phyloP scores from a whole-genome alignment of 73 alveolate species.

The Stentor coeruleus region DNA sequence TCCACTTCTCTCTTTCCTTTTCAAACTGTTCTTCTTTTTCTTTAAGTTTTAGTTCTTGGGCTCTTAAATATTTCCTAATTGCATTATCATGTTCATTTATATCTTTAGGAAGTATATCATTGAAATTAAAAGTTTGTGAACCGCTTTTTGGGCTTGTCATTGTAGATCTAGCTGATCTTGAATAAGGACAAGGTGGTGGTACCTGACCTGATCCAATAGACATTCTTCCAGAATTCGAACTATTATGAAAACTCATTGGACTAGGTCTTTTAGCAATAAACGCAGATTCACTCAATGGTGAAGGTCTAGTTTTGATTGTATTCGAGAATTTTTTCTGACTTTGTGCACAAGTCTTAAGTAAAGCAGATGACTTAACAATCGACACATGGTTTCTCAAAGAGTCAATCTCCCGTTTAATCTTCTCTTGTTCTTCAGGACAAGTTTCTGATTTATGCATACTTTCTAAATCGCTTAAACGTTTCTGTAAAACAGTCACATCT shows the following conservation, averaged over 20 bases:
- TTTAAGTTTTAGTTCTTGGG: not conserved
- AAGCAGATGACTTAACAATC: not conserved
- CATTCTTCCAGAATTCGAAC: not conserved
- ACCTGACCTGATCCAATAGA: not conserved
- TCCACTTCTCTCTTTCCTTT: not conserved
- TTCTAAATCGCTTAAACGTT: not conserved
- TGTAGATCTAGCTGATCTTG: not conserved
- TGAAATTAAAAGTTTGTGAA: not conserved
- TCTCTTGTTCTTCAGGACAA: not conserved
- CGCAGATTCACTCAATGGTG: not conserved
- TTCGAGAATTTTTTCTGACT: not conserved
- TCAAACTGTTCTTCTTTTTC: not conserved
- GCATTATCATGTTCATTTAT: not conserved
- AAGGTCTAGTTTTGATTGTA: too few species aligned
- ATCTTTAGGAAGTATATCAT: not conserved
- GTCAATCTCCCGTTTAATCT: not conserved
- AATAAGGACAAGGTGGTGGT: too few species aligned
- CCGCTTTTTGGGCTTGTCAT: not conserved
- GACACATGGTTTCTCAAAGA: not conserved
- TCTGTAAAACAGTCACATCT: not conserved
- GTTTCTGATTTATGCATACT: not conserved
- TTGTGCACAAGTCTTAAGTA: not conserved
- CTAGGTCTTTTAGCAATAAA: not conserved
- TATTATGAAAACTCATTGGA: not conserved
- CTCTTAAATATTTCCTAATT: not conserved